Evolutionary conservation across 2,329 filamentous ascomycete species (phyloP).

Genomic region (Penicillium sumatraense): DNA sequence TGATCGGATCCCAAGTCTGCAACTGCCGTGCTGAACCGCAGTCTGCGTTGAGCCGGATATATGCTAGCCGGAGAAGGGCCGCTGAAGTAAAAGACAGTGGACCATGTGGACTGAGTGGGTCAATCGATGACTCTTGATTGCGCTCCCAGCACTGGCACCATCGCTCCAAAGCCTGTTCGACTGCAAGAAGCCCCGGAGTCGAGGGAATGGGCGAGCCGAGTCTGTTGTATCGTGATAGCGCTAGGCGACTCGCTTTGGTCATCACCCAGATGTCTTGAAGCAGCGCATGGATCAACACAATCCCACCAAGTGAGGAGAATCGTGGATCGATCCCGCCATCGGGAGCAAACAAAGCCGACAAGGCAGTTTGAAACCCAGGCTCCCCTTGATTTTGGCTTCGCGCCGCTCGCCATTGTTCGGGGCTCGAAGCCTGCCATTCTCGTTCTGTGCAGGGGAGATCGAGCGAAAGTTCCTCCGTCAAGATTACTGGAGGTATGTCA

Average conservation of each 20-base stretch:
- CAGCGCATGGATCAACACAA: slow-evolving; percentile 38
- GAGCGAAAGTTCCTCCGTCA: slow-evolving; percentile 36
- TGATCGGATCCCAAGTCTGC: slow-evolving; percentile 37
- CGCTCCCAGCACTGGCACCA: slow-evolving; percentile 44
- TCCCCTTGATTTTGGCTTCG: slow-evolving; percentile 28
- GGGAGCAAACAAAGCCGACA: slow-evolving; percentile 31
- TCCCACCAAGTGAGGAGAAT: slow-evolving; percentile 38
- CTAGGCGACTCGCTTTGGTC: slow-evolving; percentile 36
- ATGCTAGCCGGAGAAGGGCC: slow-evolving; percentile 37
- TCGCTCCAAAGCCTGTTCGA: slow-evolving; percentile 39
- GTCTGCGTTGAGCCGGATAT: slow-evolving; percentile 40
- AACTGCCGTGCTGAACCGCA: slow-evolving; percentile 38
- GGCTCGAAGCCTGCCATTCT: slow-evolving; percentile 35
- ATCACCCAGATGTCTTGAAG: slow-evolving; percentile 41
- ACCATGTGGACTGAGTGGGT: slow-evolving; percentile 39
- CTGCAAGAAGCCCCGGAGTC: slow-evolving; percentile 27
- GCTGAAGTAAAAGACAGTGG: slow-evolving; percentile 41
- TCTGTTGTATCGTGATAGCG: slow-evolving; percentile 24
- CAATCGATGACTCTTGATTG: slow-evolving; percentile 40
- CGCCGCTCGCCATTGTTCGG: slow-evolving; percentile 31
- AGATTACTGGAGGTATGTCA: slow-evolving; percentile 35
- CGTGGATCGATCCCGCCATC: slow-evolving; percentile 24
- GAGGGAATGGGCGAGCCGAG: slow-evolving; percentile 24
- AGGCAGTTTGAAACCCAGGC: slow-evolving; percentile 34
- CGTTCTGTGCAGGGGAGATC: slow-evolving; percentile 39